Evolutionary conservation across 805 yeast genomes (phyloP).

Genomic region (Candida ficus): DNA sequence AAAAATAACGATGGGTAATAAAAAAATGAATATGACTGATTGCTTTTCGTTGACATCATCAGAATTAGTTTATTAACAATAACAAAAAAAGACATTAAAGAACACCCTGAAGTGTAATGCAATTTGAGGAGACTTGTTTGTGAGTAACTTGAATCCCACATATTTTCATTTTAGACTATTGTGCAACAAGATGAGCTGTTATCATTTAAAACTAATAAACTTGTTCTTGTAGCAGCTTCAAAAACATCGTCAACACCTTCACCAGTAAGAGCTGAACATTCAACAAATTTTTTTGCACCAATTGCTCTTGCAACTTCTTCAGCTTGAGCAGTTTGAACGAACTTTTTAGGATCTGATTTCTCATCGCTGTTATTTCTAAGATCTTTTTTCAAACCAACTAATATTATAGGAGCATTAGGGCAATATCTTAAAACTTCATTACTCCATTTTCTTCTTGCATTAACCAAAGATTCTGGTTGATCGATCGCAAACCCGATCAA

Average conservation of each 20-base stretch:
- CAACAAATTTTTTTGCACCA: conserved; percentile 80
- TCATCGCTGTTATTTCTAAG: conserved; percentile 44
- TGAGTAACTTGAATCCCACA: too few species aligned
- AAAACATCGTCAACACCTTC: conserved; percentile 94
- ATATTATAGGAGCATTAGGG: conserved; percentile 69
- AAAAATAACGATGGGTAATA: neutral
- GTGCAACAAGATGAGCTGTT: conserved; percentile 40
- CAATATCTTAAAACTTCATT: conserved; percentile 77
- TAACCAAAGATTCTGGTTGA: conserved; percentile 77
- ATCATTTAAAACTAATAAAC: conserved; percentile 52
- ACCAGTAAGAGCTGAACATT: conserved; percentile 89
- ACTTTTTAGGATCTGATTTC: conserved; percentile 31
- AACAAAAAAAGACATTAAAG: neutral
- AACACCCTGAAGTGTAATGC: neutral
- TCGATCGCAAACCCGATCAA: conserved; percentile 83
- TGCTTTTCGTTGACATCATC: neutral
- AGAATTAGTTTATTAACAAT: neutral
- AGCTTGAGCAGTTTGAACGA: conserved; percentile 52
- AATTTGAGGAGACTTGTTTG: neutral
- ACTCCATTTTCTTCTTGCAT: conserved; percentile 84
- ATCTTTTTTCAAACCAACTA: conserved; percentile 85
- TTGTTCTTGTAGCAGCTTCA: conserved; percentile 84
- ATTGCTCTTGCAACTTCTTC: conserved; percentile 68
- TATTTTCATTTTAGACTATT: conserved; percentile 25
- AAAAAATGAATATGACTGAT: neutral